These are phyloP conservation scores for Acanthamoeba sp. DNA, from an alignment of 208 protist species.

Conservation along the genomic window DNA sequence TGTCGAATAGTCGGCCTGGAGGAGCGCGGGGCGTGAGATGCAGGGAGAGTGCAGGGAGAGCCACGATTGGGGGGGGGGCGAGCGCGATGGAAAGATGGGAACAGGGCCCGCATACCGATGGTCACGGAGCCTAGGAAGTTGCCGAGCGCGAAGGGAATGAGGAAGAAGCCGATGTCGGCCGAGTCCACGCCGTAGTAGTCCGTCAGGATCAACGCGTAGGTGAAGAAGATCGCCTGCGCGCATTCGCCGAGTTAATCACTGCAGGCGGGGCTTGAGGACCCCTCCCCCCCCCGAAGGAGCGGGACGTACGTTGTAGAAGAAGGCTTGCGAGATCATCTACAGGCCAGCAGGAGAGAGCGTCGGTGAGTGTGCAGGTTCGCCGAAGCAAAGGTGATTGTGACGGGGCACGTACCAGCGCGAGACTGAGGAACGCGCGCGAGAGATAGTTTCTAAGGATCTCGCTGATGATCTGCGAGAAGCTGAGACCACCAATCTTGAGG, in stretches of 20 bases:
- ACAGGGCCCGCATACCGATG: slow-evolving; percentile 65
- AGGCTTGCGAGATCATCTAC: slow-evolving; percentile 72
- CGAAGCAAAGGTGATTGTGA: neutral
- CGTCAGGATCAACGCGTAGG: slow-evolving; percentile 53
- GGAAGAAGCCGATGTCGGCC: slow-evolving; percentile 53
- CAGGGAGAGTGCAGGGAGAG: neutral
- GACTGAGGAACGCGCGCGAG: slow-evolving; percentile 19
- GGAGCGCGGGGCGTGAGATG: too few relatives aligned
- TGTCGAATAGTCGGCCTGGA: slow-evolving; percentile 70
- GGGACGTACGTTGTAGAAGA: slow-evolving; percentile 71
- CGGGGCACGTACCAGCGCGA: neutral
- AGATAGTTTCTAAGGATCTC: slow-evolving; percentile 49
- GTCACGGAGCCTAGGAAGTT: slow-evolving; percentile 61
- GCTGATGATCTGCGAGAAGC: neutral
- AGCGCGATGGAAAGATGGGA: too few relatives aligned
- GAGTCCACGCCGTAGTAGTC: slow-evolving; percentile 62
- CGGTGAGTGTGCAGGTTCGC: too few relatives aligned
- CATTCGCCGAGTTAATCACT: too few relatives aligned
- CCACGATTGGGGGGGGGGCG: too few relatives aligned
- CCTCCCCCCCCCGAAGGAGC: too few relatives aligned
- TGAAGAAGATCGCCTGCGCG: slow-evolving; percentile 61
- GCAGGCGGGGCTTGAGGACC: too few relatives aligned
- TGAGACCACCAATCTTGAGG: slow-evolving; percentile 39
- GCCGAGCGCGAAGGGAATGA: slow-evolving; percentile 65
- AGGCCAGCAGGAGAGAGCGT: neutral